Base-by-base conservation (phyloP, 768 basidiomycete species). In the Cantharellus anzutake region DNA sequence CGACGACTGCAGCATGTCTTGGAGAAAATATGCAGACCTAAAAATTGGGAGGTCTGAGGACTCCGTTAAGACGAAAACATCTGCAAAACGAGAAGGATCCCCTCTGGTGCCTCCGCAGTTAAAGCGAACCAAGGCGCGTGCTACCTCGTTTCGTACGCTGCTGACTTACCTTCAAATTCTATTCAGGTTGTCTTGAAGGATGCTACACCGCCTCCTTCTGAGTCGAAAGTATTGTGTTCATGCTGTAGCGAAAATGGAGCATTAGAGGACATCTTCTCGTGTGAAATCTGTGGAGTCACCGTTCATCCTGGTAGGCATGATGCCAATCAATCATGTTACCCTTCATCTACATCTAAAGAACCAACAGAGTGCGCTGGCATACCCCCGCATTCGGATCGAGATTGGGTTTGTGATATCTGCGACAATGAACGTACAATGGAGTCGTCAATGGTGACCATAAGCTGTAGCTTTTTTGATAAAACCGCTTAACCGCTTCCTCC, bases 11-110 rank as follows among this genome's bases (percentile, higher is more conserved):
- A 91, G 91, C 7, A 78, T 80, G 51, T 85, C 84, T 63, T 96
- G 89, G 84, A 76, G 91, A 65, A 96, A 93, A 71, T 96, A 96
- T 68, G 91, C 88, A 0, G 90, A 93, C 64, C 73, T 92, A 56
- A 62, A 66, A 34, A 73, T 77, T 0, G 65, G 77, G 1, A 72
- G 77, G 0, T 67, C 73, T 2, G 70, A 72, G 38, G 71, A 70
- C 39, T 67, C 69, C 64, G 66, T 66, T 3, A 76, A 74, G 66
- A 65, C 41, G 11, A 62, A 68, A 55, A 59, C 67, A 20, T 64
- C 64, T 42, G 77, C 80, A 60, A 81, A 80, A 71, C 73, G 79
- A 29, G 80, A 82, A 62, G 86, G 86, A 63, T 76, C 78, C 1
- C 78, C 78, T 0, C 62, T 80, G 55, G 73, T 73, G 41, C 77